Conservation (phyloP, 2,329 filamentous ascomycete genomes). For the Westerdykella ornata region DNA sequence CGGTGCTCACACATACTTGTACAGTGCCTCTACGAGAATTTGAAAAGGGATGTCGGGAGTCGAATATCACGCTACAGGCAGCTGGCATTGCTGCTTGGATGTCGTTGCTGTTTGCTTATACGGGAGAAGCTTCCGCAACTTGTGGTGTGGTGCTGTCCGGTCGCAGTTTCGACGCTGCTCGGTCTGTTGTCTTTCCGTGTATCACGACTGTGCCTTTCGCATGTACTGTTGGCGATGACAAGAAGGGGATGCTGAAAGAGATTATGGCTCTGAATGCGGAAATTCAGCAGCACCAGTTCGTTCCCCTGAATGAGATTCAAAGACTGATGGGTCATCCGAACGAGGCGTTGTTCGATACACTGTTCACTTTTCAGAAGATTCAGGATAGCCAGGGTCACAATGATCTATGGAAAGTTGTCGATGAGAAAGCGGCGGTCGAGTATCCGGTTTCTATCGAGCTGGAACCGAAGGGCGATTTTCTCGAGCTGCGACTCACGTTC, state of each 20-base stretch:
- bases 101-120: conserved; percentile 65
- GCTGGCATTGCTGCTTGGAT: conserved; percentile 74
- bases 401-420: conserved; percentile 52
- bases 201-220: conserved; percentile 73
- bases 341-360: conserved; percentile 68
- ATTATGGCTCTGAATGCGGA: conserved; percentile 61
- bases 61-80: conserved; percentile 68
- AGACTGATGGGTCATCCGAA: conserved; percentile 61
- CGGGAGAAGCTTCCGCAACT: conserved; percentile 64
- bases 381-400: conserved; percentile 13
- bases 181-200: conserved; percentile 63
- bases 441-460: conserved; percentile 78
- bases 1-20: conserved; percentile 36
- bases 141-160: conserved; percentile 81
- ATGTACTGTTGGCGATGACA: conserved; percentile 50
- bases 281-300: conserved; percentile 64
- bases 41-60: conserved; percentile 49
- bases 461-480: conserved; percentile 48
- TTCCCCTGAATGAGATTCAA: conserved; percentile 65
- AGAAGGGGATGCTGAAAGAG: conserved; percentile 51
- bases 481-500: conserved; percentile 62
- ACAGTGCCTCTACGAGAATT: conserved; percentile 43
- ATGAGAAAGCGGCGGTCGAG: conserved; percentile 65
- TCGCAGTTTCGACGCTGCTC: conserved; percentile 54
- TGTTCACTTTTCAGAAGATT: conserved; percentile 74